Percentiles rank a stretch among this genome's conserved stretches.
Conservation (phyloP, 352 stramenopile genomes). For the Pelagophyceae sp. region DNA sequence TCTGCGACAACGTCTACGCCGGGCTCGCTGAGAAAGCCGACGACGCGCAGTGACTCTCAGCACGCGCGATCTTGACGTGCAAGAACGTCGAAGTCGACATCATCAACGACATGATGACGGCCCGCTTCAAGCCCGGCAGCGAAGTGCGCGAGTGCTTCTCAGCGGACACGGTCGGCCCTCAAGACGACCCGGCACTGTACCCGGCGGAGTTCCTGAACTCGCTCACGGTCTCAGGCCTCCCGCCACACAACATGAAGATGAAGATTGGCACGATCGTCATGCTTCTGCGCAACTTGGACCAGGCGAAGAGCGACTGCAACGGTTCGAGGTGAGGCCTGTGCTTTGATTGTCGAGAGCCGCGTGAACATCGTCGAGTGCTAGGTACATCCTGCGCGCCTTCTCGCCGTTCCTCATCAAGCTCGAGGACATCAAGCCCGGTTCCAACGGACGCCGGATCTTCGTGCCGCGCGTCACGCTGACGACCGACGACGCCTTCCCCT, state of each 20-base stretch:
- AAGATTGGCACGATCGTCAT: conserved; percentile 9
- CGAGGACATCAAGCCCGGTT: too few species aligned
- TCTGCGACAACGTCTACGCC: neutral
- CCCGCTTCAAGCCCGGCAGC: neutral
- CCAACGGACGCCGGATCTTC: too few species aligned
- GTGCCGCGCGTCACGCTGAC: too few species aligned
- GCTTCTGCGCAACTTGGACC: neutral
- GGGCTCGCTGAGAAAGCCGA: neutral
- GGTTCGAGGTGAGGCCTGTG: neutral
- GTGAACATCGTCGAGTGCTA: too few species aligned
- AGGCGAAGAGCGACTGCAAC: neutral
- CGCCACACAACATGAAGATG: neutral
- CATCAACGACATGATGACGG: neutral
- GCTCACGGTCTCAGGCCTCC: neutral
- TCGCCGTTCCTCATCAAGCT: too few species aligned
- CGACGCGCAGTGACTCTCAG: neutral
- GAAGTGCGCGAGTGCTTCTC: neutral
- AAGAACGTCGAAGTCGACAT: neutral
- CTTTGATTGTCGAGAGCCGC: too few species aligned
- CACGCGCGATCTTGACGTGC: neutral
- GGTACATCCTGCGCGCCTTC: too few species aligned
- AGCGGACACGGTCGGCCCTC: neutral
- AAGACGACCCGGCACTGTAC: neutral
- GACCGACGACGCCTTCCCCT: too few species aligned
- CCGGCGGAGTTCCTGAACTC: neutral